Evolutionary conservation across 345 rosid species (phyloP).

Genomic region (Populus davidiana): DNA sequence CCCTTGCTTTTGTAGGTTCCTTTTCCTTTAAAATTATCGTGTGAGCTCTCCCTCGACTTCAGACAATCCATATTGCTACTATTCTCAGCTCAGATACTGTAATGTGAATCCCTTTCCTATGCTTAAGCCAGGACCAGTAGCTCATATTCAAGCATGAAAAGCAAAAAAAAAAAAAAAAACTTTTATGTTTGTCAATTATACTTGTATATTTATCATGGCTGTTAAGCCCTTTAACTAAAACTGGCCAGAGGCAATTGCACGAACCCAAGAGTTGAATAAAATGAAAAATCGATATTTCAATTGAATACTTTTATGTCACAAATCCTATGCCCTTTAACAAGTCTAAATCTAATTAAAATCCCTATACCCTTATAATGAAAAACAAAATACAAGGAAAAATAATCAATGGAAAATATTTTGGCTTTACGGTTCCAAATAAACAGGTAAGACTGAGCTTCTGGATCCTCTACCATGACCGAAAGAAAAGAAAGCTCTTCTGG

Average conservation of each 20-base stretch:
- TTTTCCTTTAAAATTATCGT: neutral
- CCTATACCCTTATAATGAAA: constrained; percentile 15
- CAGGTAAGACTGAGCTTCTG: constrained; percentile 62
- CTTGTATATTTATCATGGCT: constrained; percentile 5
- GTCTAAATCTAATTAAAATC: constrained; percentile 21
- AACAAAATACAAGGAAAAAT: constrained; percentile 4
- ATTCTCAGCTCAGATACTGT: neutral
- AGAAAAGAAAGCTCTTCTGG: constrained; percentile 64
- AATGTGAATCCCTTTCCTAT: neutral
- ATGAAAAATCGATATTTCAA: constrained; percentile 16
- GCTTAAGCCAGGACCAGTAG: neutral
- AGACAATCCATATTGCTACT: neutral
- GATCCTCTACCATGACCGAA: constrained; percentile 67
- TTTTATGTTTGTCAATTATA: no score
- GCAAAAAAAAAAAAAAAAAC: neutral
- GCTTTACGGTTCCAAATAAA: constrained; percentile 51
- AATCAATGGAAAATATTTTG: neutral
- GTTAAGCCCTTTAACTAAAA: constrained; percentile 8
- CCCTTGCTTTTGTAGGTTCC: neutral
- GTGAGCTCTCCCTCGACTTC: neutral
- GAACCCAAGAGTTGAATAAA: constrained; percentile 18
- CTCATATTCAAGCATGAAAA: neutral
- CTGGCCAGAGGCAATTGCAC: constrained; percentile 17
- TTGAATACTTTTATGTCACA: constrained; percentile 22
- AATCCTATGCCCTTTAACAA: constrained; percentile 26